phyloP scores from a whole-genome alignment of 108 stramenopile species.

The Pseudonitzschia delicatissima region DNA sequence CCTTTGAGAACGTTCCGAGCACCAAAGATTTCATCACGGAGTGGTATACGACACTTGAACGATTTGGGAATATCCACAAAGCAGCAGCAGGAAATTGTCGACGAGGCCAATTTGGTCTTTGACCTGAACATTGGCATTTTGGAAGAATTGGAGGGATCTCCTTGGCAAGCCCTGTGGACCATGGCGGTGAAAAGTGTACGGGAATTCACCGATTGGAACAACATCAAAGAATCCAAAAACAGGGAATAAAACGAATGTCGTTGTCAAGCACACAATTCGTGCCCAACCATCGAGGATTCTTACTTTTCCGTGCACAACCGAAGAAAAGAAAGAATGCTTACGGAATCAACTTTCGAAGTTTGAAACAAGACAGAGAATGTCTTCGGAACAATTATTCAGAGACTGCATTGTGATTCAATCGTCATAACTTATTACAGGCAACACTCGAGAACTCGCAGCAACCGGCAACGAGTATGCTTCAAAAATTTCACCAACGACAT shows the following conservation, averaged over 20 bases:
- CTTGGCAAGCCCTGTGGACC: slow-evolving; percentile 32
- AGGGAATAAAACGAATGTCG: neutral
- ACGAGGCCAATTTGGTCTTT: slow-evolving; percentile 70
- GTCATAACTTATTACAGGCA: too few relatives aligned
- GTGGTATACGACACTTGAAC: slow-evolving; percentile 57
- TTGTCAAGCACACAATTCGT: too few relatives aligned
- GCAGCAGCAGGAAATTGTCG: slow-evolving; percentile 59
- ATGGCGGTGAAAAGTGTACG: slow-evolving; percentile 44
- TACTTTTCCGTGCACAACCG: too few relatives aligned
- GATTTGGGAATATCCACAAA: slow-evolving; percentile 40
- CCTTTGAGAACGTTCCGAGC: slow-evolving; percentile 40
- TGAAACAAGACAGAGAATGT: too few relatives aligned
- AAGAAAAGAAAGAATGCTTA: too few relatives aligned
- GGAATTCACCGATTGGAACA: slow-evolving; percentile 10
- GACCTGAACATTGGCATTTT: slow-evolving; percentile 62
- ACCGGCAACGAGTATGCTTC: too few relatives aligned
- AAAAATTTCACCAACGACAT: too few relatives aligned
- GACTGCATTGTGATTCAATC: neutral
- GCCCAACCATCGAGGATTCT: too few relatives aligned
- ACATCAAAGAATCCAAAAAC: slow-evolving; percentile 8
- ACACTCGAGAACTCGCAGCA: too few relatives aligned
- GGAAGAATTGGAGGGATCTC: slow-evolving; percentile 55
- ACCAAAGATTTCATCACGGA: slow-evolving; percentile 47
- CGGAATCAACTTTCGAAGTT: too few relatives aligned
- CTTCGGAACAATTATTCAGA: neutral